phyloP scores from a whole-genome alignment of 805 yeast genomes.

The Starmerella powellii region DNA sequence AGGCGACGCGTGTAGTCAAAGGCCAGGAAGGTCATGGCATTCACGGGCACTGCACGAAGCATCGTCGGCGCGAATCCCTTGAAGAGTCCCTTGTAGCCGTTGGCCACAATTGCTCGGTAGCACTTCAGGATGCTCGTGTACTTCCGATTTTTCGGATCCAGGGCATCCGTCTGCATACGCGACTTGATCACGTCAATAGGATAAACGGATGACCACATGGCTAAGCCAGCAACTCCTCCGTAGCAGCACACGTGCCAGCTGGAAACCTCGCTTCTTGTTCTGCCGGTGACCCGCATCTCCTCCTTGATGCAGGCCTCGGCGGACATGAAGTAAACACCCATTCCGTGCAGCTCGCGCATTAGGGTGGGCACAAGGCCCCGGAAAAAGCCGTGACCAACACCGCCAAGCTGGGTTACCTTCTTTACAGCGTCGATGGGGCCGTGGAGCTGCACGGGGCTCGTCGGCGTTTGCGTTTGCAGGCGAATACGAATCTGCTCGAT shows the following conservation, averaged over 20 bases:
- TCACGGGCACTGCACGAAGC: conserved; percentile 94
- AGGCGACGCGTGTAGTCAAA: conserved; percentile 66
- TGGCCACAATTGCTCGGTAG: conserved; percentile 38
- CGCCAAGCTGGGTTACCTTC: conserved; percentile 44
- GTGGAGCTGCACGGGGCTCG: conserved; percentile 35
- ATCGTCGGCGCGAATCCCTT: conserved; percentile 88
- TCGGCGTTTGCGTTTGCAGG: conserved; percentile 70
- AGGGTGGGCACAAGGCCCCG: conserved; percentile 77
- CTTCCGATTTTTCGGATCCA: conserved; percentile 44
- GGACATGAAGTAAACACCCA: conserved; percentile 74
- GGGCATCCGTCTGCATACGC: conserved; percentile 65
- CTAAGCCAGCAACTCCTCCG: conserved; percentile 86
- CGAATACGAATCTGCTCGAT: conserved; percentile 92
- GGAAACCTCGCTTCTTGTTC: conserved; percentile 61
- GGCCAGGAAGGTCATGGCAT: conserved; percentile 91
- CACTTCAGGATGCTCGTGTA: conserved; percentile 53
- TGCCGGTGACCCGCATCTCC: conserved; percentile 39
- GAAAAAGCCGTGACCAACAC: conserved; percentile 48
- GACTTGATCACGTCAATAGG: conserved; percentile 91
- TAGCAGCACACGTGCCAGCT: conserved; percentile 75
- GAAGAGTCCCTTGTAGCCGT: conserved; percentile 47
- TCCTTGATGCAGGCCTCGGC: conserved; percentile 76
- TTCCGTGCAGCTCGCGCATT: conserved; percentile 72
- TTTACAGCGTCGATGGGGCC: conserved; percentile 69
- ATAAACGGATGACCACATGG: conserved; percentile 74